These are phyloP conservation scores for Laetiporus sulphureus DNA, from an alignment of 1,284 basidiomycete genomes.

Conservation along the genomic window DNA sequence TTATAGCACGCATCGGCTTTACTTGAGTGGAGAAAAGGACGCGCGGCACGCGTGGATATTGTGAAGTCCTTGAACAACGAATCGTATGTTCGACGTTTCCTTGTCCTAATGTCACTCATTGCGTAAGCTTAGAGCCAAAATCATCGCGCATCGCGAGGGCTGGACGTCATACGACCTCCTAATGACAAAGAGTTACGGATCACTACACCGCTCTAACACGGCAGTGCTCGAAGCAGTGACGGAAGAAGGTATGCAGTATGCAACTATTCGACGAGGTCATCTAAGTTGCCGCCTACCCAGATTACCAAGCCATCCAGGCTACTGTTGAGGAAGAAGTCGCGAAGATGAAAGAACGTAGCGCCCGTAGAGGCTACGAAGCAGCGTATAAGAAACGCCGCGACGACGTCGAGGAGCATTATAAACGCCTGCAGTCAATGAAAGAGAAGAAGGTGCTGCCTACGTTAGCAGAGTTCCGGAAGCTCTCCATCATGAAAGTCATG, in stretches of 20 bases:
- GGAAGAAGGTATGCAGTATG: conserved; percentile 14
- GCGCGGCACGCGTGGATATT: neutral
- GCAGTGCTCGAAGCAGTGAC: conserved; percentile 11
- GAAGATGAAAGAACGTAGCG: conserved; percentile 11
- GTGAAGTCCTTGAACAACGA: conserved; percentile 3
- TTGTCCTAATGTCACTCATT: neutral
- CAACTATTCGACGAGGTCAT: neutral
- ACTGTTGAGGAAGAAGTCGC: conserved; percentile 9
- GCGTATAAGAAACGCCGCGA: conserved; percentile 11
- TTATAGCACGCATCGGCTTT: conserved; percentile 10
- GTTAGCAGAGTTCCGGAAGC: conserved; percentile 36
- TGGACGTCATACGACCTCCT: conserved; percentile 17
- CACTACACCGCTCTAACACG: conserved; percentile 14
- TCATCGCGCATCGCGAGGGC: conserved; percentile 5
- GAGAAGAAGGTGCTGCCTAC: conserved; percentile 27
- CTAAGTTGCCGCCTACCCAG: conserved; percentile 6
- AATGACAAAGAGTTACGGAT: conserved; percentile 12
- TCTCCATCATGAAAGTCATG: conserved; percentile 35
- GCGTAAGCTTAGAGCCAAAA: conserved; percentile 9
- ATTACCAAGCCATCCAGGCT: conserved; percentile 11
- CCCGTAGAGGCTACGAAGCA: conserved; percentile 11
- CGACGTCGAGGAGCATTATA: conserved; percentile 15
- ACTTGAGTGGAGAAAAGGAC: conserved; percentile 5
- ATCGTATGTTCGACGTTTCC: conserved; percentile 7
- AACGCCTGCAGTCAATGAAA: conserved; percentile 6